Conservation (phyloP, 164 flowering plant genomes). For the Macadamia tetraphylla region DNA sequence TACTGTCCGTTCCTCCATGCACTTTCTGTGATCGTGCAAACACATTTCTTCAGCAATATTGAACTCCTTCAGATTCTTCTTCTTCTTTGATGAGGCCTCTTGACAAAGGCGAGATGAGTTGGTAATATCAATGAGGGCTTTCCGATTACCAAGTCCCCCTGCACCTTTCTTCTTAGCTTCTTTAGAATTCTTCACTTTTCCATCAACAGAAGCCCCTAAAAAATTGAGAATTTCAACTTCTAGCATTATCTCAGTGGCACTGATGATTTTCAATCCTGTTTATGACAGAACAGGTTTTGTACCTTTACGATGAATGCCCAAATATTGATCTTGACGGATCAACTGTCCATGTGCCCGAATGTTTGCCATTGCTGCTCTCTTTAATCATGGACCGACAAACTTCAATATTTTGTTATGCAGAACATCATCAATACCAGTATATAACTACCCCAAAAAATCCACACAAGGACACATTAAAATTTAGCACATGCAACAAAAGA, state of each 20-base stretch:
- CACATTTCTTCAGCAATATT: constrained; percentile 33
- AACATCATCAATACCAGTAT: neutral
- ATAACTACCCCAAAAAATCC: too few species aligned
- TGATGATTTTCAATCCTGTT: neutral
- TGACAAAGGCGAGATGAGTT: constrained; percentile 28
- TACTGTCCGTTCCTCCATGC: constrained; percentile 26
- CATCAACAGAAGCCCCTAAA: constrained; percentile 25
- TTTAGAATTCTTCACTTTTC: constrained; percentile 16
- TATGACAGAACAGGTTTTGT: neutral
- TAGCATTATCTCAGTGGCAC: neutral
- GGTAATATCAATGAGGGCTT: constrained; percentile 48
- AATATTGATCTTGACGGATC: constrained; percentile 27
- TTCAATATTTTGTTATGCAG: neutral
- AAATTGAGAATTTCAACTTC: neutral
- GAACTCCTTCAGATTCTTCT: constrained; percentile 18
- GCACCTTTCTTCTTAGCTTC: constrained; percentile 33
- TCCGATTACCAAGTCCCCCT: constrained; percentile 25
- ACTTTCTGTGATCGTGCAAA: constrained; percentile 44
- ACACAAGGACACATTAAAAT: neutral
- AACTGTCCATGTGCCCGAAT: constrained; percentile 13
- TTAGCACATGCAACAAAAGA: neutral
- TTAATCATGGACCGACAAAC: neutral
- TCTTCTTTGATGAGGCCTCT: constrained; percentile 22
- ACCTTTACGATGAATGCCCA: constrained; percentile 25
- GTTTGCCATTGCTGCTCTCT: constrained; percentile 21